Conservation (phyloP, 2,329 filamentous ascomycete genomes). For the Orbilia brochopaga region DNA sequence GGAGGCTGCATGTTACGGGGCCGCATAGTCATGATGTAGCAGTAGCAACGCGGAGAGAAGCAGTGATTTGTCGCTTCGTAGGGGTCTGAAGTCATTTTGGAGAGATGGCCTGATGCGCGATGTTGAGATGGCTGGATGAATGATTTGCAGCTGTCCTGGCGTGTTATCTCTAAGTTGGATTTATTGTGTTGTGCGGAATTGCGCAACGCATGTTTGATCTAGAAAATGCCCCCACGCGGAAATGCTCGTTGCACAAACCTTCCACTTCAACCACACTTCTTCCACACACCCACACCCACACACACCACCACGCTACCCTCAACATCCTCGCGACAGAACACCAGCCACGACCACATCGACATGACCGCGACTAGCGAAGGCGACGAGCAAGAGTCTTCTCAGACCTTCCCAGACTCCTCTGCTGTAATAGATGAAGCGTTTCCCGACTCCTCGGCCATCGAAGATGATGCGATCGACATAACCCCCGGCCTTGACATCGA, state of each 20-base stretch:
- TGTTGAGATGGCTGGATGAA: no score
- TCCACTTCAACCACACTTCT: conserved; percentile 25
- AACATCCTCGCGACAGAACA: conserved; percentile 19
- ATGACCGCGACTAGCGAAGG: conserved; percentile 46
- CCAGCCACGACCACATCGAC: conserved; percentile 7
- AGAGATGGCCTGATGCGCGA: no score
- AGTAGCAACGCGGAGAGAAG: no score
- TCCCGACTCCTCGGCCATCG: conserved; percentile 44
- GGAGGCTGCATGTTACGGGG: no score
- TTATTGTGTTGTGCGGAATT: background rate
- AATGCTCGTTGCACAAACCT: background rate
- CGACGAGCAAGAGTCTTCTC: conserved; percentile 34
- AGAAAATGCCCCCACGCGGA: background rate
- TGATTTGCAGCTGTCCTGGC: no score
- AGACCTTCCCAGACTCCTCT: conserved; percentile 12
- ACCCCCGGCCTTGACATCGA: conserved; percentile 35
- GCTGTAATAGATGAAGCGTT: conserved; percentile 33
- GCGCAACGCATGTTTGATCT: background rate
- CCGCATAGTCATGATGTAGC: no score
- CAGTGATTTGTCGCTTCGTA: no score
- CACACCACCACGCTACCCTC: conserved; percentile 2
- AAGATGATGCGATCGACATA: conserved; percentile 41
- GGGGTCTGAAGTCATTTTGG: no score
- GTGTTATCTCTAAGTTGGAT: no score
- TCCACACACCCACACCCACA: conserved; percentile 1